Evolutionary conservation across 176 grass and related monocot genomes (phyloP).

Genomic region (barley (Hordeum vulgare)): DNA sequence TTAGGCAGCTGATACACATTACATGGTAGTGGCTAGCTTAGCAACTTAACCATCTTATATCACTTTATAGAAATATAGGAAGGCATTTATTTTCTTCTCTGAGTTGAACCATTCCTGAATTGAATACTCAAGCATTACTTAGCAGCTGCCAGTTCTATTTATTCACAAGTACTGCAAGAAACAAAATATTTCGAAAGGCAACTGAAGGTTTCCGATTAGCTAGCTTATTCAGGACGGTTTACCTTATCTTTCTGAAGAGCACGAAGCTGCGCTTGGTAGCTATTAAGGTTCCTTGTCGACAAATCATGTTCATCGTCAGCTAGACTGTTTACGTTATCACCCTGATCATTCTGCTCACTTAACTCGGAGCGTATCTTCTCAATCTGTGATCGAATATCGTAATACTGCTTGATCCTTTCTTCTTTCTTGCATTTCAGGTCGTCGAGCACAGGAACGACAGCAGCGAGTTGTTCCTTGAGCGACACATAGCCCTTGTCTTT

Average conservation of each 20-base stretch:
- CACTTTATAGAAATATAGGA: neutral
- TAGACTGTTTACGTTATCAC: neutral
- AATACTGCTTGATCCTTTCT: constrained; percentile 63
- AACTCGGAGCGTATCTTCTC: constrained; percentile 71
- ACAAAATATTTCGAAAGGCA: neutral
- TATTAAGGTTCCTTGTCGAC: constrained; percentile 61
- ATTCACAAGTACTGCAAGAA: neutral
- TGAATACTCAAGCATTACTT: neutral
- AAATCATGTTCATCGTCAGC: constrained; percentile 66
- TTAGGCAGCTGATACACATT: neutral
- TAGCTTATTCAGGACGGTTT: neutral
- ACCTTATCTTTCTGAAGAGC: constrained; percentile 98
- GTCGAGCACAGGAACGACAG: constrained; percentile 57
- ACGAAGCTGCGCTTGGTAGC: constrained; percentile 57
- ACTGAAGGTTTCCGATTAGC: neutral
- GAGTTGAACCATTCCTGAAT: neutral
- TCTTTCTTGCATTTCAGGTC: constrained; percentile 71
- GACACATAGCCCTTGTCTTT: constrained; percentile 58
- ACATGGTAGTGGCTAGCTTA: neutral
- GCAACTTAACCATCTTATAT: neutral
- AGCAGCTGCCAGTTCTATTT: neutral
- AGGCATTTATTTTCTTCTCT: neutral
- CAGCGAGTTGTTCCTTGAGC: constrained; percentile 67
- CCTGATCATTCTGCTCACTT: constrained; percentile 29
- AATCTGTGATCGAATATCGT: constrained; percentile 64